phyloP scores from a whole-genome alignment of 192 early-diverging fungal genomes.

The Globomyces pollinis-pini region DNA sequence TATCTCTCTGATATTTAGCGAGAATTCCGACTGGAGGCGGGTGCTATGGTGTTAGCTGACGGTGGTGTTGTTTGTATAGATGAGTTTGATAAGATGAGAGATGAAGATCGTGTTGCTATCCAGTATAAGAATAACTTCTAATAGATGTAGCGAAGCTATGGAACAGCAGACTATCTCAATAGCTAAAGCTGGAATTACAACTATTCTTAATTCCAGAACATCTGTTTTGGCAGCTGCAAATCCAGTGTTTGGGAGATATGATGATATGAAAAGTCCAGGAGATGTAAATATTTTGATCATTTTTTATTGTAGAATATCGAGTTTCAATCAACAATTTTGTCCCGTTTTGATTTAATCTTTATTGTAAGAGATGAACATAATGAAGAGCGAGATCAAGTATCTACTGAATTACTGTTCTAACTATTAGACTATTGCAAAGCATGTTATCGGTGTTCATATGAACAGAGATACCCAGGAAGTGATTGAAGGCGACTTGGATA shows the following conservation, averaged over 20 bases:
- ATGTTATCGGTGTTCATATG: constrained; percentile 91
- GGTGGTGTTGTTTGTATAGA: constrained; percentile 99
- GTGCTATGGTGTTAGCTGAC: constrained; percentile 98
- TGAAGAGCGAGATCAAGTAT: constrained; percentile 67
- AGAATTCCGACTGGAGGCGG: constrained; percentile 96
- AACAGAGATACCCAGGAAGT: constrained; percentile 48
- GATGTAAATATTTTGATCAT: too few relatives aligned
- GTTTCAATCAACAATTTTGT: constrained; percentile 99
- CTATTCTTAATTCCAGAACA: constrained; percentile 93
- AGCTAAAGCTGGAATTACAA: constrained; percentile 99
- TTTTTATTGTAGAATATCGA: too few relatives aligned
- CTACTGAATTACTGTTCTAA: neutral
- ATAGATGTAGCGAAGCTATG: constrained; percentile 99
- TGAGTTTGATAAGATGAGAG: constrained; percentile 99
- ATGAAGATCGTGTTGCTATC: constrained; percentile 98
- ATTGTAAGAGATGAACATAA: constrained; percentile 98
- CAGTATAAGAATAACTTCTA: too few relatives aligned
- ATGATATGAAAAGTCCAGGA: constrained; percentile 94
- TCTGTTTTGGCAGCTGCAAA: constrained; percentile 97
- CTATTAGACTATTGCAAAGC: constrained; percentile 82
- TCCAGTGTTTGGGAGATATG: constrained; percentile 96
- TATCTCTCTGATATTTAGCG: constrained; percentile 39
- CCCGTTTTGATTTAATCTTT: constrained; percentile 99
- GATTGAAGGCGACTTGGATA: constrained; percentile 77
- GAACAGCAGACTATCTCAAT: constrained; percentile 99